Conservation (phyloP, 2,329 filamentous ascomycete genomes). For the Xylaria polymorpha region DNA sequence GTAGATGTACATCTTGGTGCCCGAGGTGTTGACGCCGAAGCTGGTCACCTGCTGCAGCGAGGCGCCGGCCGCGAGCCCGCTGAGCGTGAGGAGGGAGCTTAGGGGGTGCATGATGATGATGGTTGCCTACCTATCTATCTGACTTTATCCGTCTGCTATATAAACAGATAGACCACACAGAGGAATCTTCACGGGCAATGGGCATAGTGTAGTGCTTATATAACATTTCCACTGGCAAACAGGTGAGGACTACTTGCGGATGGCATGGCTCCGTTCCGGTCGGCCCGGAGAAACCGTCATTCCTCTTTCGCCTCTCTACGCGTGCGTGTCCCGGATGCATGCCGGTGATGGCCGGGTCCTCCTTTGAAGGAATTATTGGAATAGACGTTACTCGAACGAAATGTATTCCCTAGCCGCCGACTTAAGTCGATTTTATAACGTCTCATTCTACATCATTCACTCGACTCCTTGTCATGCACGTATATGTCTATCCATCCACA, state of each 20-base stretch:
- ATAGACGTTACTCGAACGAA: neutral
- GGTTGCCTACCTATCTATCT: neutral
- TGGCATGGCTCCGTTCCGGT: conserved; percentile 30
- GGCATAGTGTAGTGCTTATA: conserved; percentile 4
- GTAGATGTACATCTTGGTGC: conserved; percentile 60
- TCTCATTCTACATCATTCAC: neutral
- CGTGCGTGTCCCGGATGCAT: neutral
- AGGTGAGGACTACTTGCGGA: conserved; percentile 16
- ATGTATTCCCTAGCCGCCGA: neutral
- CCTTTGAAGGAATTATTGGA: neutral
- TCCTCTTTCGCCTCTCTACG: neutral
- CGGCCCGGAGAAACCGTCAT: conserved; percentile 2
- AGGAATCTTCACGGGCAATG: neutral
- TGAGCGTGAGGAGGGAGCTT: conserved; percentile 34
- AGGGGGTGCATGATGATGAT: conserved; percentile 31
- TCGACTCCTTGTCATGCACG: neutral
- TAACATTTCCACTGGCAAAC: neutral
- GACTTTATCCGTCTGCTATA: neutral
- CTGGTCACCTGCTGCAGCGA: conserved; percentile 46
- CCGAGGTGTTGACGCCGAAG: conserved; percentile 53
- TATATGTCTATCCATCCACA: too few species aligned
- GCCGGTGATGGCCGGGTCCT: neutral
- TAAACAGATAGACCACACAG: neutral
- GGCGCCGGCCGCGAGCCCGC: conserved; percentile 33
- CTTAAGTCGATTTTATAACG: neutral